A percentile compares a stretch with the other conserved stretches of the same genome.
phyloP scores from a whole-genome alignment of 768 basidiomycete species.

The Agaricus subrufescens region DNA sequence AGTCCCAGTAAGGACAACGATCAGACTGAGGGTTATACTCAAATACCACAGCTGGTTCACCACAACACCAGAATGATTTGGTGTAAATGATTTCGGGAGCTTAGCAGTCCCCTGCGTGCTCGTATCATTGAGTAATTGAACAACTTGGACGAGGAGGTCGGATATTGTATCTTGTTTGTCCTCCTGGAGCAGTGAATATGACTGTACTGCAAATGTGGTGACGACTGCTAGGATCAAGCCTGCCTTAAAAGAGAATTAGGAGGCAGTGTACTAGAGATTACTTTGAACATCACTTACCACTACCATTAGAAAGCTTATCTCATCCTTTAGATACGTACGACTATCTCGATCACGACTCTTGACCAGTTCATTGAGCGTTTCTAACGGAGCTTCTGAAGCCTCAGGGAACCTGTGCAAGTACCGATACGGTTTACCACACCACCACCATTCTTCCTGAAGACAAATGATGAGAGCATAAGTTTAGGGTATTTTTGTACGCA shows the following conservation, averaged over 20 bases:
- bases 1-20: not conserved
- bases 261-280: not conserved
- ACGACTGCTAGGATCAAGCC: conserved; percentile 4
- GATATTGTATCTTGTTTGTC: conserved; percentile 8
- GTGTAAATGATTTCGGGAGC: not conserved
- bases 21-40: conserved; percentile 1
- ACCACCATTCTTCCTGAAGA: too few species aligned
- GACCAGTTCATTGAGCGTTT: not conserved
- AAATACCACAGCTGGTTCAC: conserved; percentile 7
- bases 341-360: not conserved
- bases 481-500: too few species aligned
- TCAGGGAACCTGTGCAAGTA: not conserved
- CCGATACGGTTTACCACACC: too few species aligned
- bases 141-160: not conserved
- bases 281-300: not conserved
- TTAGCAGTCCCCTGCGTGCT: not conserved
- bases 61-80: not conserved
- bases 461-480: too few species aligned
- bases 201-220: conserved; percentile 2
- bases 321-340: not conserved
- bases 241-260: not conserved
- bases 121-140: conserved; percentile 1
- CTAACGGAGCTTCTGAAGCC: not conserved
- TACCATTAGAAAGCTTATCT: not conserved
- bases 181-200: not conserved